These are phyloP conservation scores for Entomortierella lignicola DNA, from an alignment of 192 early-diverging fungal species.

Conservation along the genomic window DNA sequence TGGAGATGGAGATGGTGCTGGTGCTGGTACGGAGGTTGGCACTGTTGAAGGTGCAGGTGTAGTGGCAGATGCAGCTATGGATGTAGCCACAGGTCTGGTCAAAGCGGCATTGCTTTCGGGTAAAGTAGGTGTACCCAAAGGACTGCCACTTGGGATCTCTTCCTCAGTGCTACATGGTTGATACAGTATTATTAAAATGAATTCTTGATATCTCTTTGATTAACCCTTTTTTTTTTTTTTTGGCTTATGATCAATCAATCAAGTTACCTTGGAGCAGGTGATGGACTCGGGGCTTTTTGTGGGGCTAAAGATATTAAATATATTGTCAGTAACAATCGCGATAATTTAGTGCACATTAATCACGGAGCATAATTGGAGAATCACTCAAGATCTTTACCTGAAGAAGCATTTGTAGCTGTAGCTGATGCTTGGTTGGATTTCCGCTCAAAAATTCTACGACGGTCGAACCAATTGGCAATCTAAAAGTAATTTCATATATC, in stretches of 20 bases:
- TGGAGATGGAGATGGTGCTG: too few relatives aligned
- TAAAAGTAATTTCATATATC: neutral
- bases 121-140: too few relatives aligned
- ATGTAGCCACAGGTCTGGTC: too few relatives aligned
- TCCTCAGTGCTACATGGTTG: too few relatives aligned
- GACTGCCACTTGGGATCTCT: too few relatives aligned
- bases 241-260: neutral
- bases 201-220: neutral
- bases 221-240: too few relatives aligned
- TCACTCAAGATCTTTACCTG: neutral
- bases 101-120: too few relatives aligned
- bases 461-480: constrained; percentile 33
- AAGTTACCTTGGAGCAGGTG: constrained; percentile 4
- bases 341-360: neutral
- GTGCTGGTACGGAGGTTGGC: too few relatives aligned
- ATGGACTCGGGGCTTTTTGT: neutral
- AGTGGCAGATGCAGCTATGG: too few relatives aligned
- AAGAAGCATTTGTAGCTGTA: neutral
- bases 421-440: neutral
- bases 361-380: too few relatives aligned
- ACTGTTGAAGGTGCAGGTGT: too few relatives aligned
- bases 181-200: neutral
- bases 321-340: neutral
- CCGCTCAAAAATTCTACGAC: constrained; percentile 27
- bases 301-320: neutral